Base-by-base conservation (phyloP, 148 eudicot genomes). In the Cornus controversa region DNA sequence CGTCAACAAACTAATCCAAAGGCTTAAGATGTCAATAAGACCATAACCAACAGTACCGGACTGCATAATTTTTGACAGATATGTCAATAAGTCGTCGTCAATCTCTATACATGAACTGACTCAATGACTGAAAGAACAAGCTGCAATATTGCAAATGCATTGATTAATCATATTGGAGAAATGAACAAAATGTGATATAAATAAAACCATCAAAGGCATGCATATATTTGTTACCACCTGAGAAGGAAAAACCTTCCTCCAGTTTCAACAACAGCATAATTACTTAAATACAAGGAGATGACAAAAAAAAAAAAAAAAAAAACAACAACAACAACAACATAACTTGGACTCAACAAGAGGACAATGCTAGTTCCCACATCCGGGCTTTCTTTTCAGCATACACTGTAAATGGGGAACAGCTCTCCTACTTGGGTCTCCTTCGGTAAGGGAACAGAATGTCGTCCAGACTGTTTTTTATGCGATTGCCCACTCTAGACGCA, bases 401-500 rank as follows among this genome's bases (percentile, higher is more conserved):
- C 13, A 63, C 8, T 63, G 57, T 13, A 11, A 50, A 50, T 11
- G 66, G 66, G 27, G 25, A 63, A 63, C 13, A n/a, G 1, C 10
- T 23, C 23, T 63, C 29, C 24, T 54, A 74, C 54, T 74, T 64
- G 68, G 64, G 67, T 22, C 76, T 53, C 66, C 65, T 63, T 36
- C 69, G n/a, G 34, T 15, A 36, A 62, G 77, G 69, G 40, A 37
- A 36, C 24, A 74, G 24, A 64, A 50, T 50, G 6, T 74, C 42
- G 37, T 62, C 26, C 34, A 74, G 31, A 64, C 69, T 66, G 65
- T 36, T 74, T 67, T 74, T 74, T 20, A 73, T 31, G 47, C 26
- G 67, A 58, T 31, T 58, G 16, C 76, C 76, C 54, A 74, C 31
- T 23, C 58, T 74, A n/a, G 36, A 10, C 25, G 31, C 25, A 22